Evolutionary conservation across 345 rosid genomes (phyloP), one percentile per base, ranked within the genome.

Genomic region (Rhodomyrtus tomentosa): DNA sequence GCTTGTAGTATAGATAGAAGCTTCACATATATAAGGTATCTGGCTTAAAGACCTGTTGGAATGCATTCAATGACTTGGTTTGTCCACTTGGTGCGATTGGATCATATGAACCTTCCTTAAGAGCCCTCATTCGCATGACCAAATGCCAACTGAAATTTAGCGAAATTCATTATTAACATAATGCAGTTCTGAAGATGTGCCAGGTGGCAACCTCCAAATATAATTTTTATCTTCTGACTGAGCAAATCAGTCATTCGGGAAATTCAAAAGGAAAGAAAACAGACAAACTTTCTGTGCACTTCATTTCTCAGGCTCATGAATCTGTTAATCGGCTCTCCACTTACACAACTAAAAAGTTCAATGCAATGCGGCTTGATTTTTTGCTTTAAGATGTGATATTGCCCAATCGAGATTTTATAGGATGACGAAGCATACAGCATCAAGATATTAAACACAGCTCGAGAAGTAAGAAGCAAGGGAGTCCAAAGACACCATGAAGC

Each of bases 61-160:
- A 89, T 81, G 94, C 93, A 48, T 93, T 95, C 89, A 94, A 86
- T 45, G 95, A 93, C 88, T 94, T 94, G 45, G 95, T 94, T 82
- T 92, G 91, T 51, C 92, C 94, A 85, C 92, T 95, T 51, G 95
- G 94, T 45, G 92, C 91, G 86, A 90, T 90, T 56, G 93, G 96
- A 40, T 94, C 97, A 84, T 89, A 90, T 36, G 93, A 82, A 80
- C 91, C 94, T 86, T 91, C 90, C 83, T 90, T 88, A 3, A 92
- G 92, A 73, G 85, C 74, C 86, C 81, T 93, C 94, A 92, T 88
- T 86, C 88, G 90, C 93, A 92, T 91, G 80, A 90, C 80, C 50
- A 94, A 87, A 84, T 91, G 95, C 95, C 95, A 94, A 87, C 97
- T 94, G 92, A 87, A 86, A 83, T 68, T 68, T 68, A 68, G 3